phyloP scores from a whole-genome alignment of 371 early-diverging fungal species.

The Rhizomucor miehei region DNA sequence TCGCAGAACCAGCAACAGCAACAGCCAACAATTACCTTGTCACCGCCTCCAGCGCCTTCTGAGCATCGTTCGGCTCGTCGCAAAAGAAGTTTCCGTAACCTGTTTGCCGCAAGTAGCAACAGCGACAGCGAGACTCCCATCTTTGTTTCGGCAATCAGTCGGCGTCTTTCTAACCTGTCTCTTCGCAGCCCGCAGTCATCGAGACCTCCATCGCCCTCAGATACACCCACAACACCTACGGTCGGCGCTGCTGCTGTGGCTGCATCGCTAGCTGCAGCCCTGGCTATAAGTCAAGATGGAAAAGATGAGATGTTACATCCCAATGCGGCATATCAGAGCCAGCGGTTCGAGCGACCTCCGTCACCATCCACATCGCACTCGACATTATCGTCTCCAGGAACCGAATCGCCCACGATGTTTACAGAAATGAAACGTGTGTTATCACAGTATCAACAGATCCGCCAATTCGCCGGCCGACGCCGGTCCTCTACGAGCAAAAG shows the following conservation, averaged over 20 bases:
- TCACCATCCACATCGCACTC: conserved; percentile 9
- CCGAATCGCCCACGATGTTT: conserved; percentile 18
- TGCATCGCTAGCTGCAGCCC: conserved; percentile 17
- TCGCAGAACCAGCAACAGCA: neutral
- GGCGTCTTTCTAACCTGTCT: conserved; percentile 13
- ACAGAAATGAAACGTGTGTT: conserved; percentile 18
- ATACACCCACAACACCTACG: conserved; percentile 1
- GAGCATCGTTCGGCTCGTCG: conserved; percentile 5
- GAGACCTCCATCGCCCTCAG: conserved; percentile 15
- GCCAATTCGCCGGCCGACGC: conserved; percentile 7
- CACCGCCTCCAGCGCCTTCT: conserved; percentile 11
- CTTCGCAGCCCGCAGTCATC: conserved; percentile 8
- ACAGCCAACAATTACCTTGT: conserved; percentile 20
- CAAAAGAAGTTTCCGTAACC: conserved; percentile 15
- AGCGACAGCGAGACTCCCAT: conserved; percentile 2
- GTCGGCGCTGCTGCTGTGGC: conserved; percentile 19
- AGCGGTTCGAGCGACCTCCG: conserved; percentile 7
- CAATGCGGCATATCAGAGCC: conserved; percentile 11
- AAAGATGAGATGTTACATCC: conserved; percentile 13
- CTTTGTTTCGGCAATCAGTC: conserved; percentile 6
- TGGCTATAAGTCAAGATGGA: conserved; percentile 10
- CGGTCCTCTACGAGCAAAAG: conserved; percentile 1
- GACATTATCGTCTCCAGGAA: conserved; percentile 8
- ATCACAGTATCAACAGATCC: conserved; percentile 20
- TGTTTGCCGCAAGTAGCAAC: conserved; percentile 7